Evolutionary conservation across 306 rosid genomes (phyloP), one percentile per base, ranked within the genome.

Genomic region (Aeschynomene evenia): DNA sequence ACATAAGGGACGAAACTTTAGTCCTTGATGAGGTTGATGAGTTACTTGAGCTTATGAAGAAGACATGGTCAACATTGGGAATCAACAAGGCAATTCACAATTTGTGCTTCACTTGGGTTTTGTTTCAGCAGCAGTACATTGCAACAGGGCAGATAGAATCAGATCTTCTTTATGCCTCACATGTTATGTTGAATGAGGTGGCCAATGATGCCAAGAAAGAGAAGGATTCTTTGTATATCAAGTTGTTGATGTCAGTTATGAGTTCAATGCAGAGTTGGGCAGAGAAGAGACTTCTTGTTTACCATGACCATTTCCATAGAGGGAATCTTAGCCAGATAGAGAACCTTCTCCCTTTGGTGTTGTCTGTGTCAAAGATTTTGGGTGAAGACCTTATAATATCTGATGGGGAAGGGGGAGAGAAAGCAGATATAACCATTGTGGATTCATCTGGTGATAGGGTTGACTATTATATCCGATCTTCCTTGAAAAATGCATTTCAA

Each of bases 21-120:
- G 99, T 94, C 34, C 95, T 94, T 6, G 99, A 94, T 33, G 97
- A 94, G 64, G 95, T 94, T 16, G 99, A 94, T 22, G 99, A 94
- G 82, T 77, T 94, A 0, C 87, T 94, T 3, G 99, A 94, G 77
- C 77, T 94, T 22, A 89, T 94, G 80, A 89, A 91, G 79, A 94
- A 91, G 73, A 87, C 96, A 0, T 94, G 99, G 99, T 78, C 95
- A 3, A 89, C 89, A 0, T 62, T 94, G 42, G 97, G 99, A 13
- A 87, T 91, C 71, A 83, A 80, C 3, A 75, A 74, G 79, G 72
- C 88, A 1, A 76, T 89, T 33, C 97, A 91, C 66, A 91, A 91
- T 56, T 53, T 86, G 16, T 94, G 97, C 57, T 91, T 94, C 64
- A 76, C 99, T 28, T 94, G 99, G 99, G 86, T 83, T 16, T 51